Conservation (phyloP, 2,329 filamentous ascomycete species). For the Ascochyta fabae region DNA sequence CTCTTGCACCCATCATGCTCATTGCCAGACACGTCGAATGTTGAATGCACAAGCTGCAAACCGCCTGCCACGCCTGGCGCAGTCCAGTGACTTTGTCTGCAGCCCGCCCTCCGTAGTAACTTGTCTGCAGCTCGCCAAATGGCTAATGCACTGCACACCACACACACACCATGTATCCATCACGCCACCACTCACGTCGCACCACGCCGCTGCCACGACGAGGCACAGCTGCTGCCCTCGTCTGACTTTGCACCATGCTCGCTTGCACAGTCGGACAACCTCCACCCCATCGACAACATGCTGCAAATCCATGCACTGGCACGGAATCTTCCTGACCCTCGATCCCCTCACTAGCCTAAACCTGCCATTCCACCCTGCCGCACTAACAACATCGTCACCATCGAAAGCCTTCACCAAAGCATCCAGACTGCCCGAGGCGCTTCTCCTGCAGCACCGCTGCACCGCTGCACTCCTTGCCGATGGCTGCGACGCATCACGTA, state of each 20-base stretch:
- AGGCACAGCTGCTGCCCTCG: conserved; percentile 9
- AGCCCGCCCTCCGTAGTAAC: conserved; percentile 16
- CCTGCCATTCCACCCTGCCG: conserved; percentile 1
- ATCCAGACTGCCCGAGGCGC: conserved; percentile 11
- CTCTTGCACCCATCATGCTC: too few species aligned
- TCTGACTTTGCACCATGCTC: background rate
- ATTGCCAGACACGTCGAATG: background rate
- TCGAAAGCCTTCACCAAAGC: background rate
- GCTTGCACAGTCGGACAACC: background rate
- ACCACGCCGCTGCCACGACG: conserved; percentile 12
- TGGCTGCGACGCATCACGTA: background rate
- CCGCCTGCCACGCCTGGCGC: too few species aligned
- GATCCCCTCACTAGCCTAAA: background rate
- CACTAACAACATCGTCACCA: background rate
- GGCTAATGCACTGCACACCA: conserved; percentile 19
- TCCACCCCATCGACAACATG: background rate
- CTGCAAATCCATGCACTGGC: background rate
- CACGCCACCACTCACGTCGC: conserved; percentile 13
- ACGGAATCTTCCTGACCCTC: background rate
- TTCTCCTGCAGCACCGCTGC: background rate
- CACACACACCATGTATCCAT: conserved; percentile 1
- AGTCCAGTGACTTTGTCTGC: too few species aligned
- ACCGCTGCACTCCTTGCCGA: background rate
- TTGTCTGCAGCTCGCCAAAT: conserved; percentile 16
- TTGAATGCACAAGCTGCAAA: conserved; percentile 1